Conservation (phyloP, 352 stramenopile species). For the Globisporangium barbulae region DNA sequence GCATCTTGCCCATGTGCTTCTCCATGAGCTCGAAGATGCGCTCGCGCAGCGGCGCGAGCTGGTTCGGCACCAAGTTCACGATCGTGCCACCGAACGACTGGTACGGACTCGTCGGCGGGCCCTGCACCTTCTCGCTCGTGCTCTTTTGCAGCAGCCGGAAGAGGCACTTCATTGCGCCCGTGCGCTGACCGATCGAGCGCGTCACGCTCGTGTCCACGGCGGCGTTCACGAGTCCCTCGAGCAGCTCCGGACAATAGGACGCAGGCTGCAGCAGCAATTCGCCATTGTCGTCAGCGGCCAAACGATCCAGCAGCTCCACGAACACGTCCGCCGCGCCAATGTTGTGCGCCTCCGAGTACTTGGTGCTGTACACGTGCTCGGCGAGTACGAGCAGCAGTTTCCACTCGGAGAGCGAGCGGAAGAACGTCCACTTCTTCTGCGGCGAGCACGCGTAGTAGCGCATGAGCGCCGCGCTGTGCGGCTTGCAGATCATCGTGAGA, state of each 20-base stretch:
- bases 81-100: slow-evolving; percentile 83
- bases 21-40: slow-evolving; percentile 73
- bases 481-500: slow-evolving; percentile 83
- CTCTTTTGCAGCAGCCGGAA: slow-evolving; percentile 76
- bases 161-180: slow-evolving; percentile 82
- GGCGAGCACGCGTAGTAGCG: slow-evolving; percentile 65
- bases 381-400: slow-evolving; percentile 85
- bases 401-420: slow-evolving; percentile 82
- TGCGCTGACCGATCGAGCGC: slow-evolving; percentile 58
- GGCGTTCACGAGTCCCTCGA: slow-evolving; percentile 75
- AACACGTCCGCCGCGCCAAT: slow-evolving; percentile 87
- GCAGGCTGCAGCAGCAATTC: slow-evolving; percentile 85
- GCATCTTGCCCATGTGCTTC: slow-evolving; percentile 59
- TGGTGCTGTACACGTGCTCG: slow-evolving; percentile 65
- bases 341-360: slow-evolving; percentile 64
- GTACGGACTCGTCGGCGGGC: slow-evolving; percentile 78
- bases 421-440: slow-evolving; percentile 88
- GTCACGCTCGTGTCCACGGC: slow-evolving; percentile 37
- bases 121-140: slow-evolving; percentile 69
- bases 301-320: slow-evolving; percentile 80
- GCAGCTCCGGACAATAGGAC: slow-evolving; percentile 78
- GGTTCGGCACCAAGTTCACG: slow-evolving; percentile 83
- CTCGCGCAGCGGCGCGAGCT: slow-evolving; percentile 62
- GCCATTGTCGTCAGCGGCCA: slow-evolving; percentile 88
- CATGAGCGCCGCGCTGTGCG: slow-evolving; percentile 69